A percentile compares a stretch with the other conserved stretches of the same genome.
phyloP scores from a whole-genome alignment of 805 yeast species.

The Lipomyces orientalis region DNA sequence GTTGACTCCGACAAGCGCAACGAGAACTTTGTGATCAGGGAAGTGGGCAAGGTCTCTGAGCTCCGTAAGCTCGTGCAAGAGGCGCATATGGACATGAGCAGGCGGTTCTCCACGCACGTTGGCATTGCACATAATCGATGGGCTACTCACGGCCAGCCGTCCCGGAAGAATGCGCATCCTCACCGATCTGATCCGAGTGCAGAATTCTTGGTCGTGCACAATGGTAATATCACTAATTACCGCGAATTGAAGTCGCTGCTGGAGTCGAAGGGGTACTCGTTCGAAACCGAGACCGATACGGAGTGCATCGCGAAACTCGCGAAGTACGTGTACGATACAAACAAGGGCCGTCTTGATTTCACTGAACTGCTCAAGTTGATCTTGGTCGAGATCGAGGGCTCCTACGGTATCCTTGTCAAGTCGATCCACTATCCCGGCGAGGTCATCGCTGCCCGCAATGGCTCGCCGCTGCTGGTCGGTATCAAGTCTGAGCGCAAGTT shows the following conservation, averaged over 20 bases:
- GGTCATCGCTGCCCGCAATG: slow-evolving; percentile 95
- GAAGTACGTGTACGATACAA: slow-evolving; percentile 86
- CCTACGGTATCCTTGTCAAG: slow-evolving; percentile 93
- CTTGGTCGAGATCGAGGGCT: slow-evolving; percentile 91
- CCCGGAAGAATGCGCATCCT: slow-evolving; percentile 88
- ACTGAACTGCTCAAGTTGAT: slow-evolving; percentile 92
- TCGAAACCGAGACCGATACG: slow-evolving; percentile 94
- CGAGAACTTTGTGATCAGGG: slow-evolving; percentile 74
- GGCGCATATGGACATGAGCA: slow-evolving; percentile 60
- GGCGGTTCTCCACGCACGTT: slow-evolving; percentile 78
- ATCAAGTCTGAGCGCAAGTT: slow-evolving; percentile 94
- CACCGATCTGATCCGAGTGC: slow-evolving; percentile 83
- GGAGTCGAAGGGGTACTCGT: slow-evolving; percentile 74
- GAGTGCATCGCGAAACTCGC: slow-evolving; percentile 96
- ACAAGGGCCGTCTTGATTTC: slow-evolving; percentile 77
- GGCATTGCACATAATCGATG: slow-evolving; percentile 99
- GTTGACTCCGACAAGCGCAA: slow-evolving; percentile 84
- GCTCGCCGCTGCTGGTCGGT: slow-evolving; percentile 96
- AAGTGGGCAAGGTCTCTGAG: slow-evolving; percentile 88
- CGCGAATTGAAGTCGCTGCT: slow-evolving; percentile 87
- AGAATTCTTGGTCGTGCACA: slow-evolving; percentile 93
- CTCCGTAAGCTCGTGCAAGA: slow-evolving; percentile 65
- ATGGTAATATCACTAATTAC: slow-evolving; percentile 97
- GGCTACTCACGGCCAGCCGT: slow-evolving; percentile 99
- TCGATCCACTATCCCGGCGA: slow-evolving; percentile 94